Evolutionary conservation across 371 early-diverging fungal genomes (phyloP).

Genomic region (Rhizopus delemar): DNA sequence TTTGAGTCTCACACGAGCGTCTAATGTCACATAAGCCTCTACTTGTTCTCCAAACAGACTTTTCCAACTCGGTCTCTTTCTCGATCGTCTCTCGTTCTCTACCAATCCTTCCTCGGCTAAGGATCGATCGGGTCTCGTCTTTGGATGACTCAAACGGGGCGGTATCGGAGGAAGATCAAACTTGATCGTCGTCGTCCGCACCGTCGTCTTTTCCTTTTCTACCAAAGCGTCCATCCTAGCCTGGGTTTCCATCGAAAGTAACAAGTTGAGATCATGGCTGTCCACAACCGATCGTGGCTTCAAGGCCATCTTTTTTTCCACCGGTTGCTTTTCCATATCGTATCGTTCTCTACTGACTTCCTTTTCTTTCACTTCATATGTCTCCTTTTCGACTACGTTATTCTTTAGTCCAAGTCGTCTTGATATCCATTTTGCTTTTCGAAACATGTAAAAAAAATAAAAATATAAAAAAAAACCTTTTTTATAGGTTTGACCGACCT

Average conservation of each 20-base stretch:
- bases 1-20: constrained; percentile 24
- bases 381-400: too few relatives aligned
- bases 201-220: constrained; percentile 6
- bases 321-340: too few relatives aligned
- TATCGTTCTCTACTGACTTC: too few relatives aligned
- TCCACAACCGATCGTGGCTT: not conserved
- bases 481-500: too few relatives aligned
- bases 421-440: too few relatives aligned
- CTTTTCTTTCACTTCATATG: too few relatives aligned
- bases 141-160: constrained; percentile 24
- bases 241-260: constrained; percentile 29
- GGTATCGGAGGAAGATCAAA: constrained; percentile 34
- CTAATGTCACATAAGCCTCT: constrained; percentile 19
- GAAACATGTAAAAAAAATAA: too few relatives aligned
- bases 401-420: too few relatives aligned
- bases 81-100: constrained; percentile 11
- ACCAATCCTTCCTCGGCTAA: constrained; percentile 26
- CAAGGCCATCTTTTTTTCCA: too few relatives aligned
- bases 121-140: constrained; percentile 21
- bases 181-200: constrained; percentile 24
- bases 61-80: constrained; percentile 21
- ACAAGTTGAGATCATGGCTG: constrained; percentile 16
- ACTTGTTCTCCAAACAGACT: constrained; percentile 21
- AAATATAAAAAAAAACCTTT: too few relatives aligned
- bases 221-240: constrained; percentile 25